These are phyloP conservation scores for Emergomyces pasteurianus DNA, from an alignment of 2,329 filamentous ascomycete genomes.

Conservation along the genomic window DNA sequence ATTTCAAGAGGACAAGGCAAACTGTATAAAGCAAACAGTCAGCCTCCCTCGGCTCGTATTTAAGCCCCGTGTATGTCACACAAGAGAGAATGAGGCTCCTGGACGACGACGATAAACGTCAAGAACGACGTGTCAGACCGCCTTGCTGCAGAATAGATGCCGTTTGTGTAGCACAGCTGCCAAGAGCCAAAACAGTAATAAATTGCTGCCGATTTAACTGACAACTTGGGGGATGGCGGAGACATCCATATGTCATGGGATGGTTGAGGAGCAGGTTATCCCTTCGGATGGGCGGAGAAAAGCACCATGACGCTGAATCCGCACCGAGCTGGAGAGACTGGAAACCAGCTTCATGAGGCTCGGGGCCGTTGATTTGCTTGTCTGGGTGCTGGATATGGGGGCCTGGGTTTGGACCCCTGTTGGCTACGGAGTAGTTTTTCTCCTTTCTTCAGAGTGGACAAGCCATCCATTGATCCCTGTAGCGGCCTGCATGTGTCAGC, in stretches of 20 bases:
- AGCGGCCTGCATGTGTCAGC: neutral
- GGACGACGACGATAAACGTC: neutral
- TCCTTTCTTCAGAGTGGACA: neutral
- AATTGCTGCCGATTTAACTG: neutral
- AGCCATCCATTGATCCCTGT: neutral
- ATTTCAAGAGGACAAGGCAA: neutral
- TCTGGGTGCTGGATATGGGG: neutral
- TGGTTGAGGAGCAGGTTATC: neutral
- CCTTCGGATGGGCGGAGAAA: neutral
- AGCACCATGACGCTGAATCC: neutral
- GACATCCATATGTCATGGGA: neutral
- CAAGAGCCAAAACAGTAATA: neutral
- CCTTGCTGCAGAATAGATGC: neutral
- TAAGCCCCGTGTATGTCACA: neutral
- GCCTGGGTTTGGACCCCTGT: neutral
- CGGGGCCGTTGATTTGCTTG: neutral
- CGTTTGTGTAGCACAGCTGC: neutral
- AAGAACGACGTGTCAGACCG: neutral
- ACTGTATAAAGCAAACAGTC: neutral
- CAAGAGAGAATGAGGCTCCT: neutral
- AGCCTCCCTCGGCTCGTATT: neutral
- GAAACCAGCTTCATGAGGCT: neutral
- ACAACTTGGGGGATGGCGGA: neutral
- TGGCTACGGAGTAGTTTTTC: neutral
- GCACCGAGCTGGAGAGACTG: neutral